Conservation (phyloP, 176 grass and related monocot genomes). For the Carex kokanica region DNA sequence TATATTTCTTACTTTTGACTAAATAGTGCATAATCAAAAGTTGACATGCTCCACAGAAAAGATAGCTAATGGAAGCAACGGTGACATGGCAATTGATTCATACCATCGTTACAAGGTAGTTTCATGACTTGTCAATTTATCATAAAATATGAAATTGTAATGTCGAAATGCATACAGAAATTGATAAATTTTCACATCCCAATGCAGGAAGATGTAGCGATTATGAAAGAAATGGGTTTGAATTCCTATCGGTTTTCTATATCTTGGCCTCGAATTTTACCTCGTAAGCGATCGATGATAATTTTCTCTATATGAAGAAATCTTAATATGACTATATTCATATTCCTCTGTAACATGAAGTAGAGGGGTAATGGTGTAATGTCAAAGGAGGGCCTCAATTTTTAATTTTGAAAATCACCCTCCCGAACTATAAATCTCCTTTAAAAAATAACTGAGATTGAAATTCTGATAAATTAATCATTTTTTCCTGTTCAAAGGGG, state of each 20-base stretch:
- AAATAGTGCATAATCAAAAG: not conserved
- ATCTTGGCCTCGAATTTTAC: conserved; percentile 80
- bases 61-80: conserved; percentile 64
- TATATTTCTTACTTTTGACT: not conserved
- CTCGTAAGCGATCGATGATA: conserved; percentile 36
- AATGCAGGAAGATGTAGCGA: conserved; percentile 64
- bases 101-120: conserved; percentile 74
- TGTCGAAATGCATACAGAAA: not conserved
- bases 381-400: no score
- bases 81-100: conserved; percentile 65
- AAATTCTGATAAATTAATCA: not conserved
- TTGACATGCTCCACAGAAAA: conserved; percentile 42
- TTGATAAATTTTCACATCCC: conserved; percentile 17
- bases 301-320: not conserved
- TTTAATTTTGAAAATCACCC: no score
- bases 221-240: conserved; percentile 73
- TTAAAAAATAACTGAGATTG: not conserved
- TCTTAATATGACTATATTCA: not conserved
- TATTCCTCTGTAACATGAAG: not conserved
- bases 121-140: not conserved
- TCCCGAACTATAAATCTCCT: not conserved
- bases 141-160: not conserved
- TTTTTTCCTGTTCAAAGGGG: conserved; percentile 36
- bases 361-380: not conserved
- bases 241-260: conserved; percentile 81